Percentiles rank a stretch among this genome's conserved stretches.
Evolutionary conservation across 257 asterid species (phyloP).

Genomic region (Solanum chiquidenum): DNA sequence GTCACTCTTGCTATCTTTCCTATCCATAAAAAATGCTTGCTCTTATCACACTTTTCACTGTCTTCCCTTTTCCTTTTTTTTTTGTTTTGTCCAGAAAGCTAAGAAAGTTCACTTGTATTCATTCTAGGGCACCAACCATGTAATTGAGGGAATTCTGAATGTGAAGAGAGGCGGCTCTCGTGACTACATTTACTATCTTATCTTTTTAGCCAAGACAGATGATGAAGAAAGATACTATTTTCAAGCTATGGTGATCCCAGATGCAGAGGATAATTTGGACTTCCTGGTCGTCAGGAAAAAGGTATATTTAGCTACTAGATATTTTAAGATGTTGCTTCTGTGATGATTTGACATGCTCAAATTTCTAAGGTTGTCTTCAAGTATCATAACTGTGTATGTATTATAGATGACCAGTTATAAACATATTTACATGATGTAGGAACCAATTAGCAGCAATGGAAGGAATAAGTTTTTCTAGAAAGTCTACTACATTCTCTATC

Average conservation of each 20-base stretch:
- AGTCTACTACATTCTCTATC: not conserved
- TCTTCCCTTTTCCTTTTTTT: not conserved
- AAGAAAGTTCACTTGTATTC: not conserved
- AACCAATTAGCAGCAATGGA: not conserved
- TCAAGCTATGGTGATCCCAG: not conserved
- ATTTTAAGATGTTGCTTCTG: not conserved
- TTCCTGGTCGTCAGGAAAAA: not conserved
- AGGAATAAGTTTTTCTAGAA: not conserved
- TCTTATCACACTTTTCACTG: not conserved
- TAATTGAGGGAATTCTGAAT: not conserved
- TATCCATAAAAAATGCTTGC: not conserved
- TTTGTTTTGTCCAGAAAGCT: not conserved
- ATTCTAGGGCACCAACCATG: not conserved
- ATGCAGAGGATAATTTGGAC: not conserved
- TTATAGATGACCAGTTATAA: not conserved
- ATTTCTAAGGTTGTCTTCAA: not conserved
- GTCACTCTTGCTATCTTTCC: not conserved
- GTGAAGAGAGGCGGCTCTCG: not conserved
- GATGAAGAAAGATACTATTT: not conserved
- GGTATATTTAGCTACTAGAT: not conserved
- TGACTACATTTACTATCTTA: not conserved
- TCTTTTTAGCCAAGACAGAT: not conserved
- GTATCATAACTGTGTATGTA: not conserved
- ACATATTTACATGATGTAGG: not conserved
- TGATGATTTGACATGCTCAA: not conserved